Conservation (phyloP, 1,284 basidiomycete genomes). For the Malassezia sp. region DNA sequence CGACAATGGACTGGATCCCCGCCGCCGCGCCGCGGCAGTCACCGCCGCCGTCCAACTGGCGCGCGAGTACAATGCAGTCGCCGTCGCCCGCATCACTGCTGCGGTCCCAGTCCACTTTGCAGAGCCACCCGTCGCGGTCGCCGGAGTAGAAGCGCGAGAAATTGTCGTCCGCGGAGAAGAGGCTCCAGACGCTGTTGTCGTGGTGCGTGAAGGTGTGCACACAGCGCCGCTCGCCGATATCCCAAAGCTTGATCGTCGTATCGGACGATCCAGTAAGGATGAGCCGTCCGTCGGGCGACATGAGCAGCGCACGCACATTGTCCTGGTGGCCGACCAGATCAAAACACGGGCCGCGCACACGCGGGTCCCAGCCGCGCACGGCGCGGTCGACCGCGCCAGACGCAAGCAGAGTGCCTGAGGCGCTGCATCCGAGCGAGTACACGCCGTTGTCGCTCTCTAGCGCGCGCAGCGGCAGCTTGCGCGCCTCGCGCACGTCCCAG, state of each 20-base stretch:
- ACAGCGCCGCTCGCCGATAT: slow-evolving; percentile 72
- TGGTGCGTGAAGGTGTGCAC: slow-evolving; percentile 94
- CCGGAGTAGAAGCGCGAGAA: slow-evolving; percentile 92
- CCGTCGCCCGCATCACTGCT: slow-evolving; percentile 71
- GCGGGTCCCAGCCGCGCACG: slow-evolving; percentile 82
- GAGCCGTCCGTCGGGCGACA: slow-evolving; percentile 75
- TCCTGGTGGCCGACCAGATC: slow-evolving; percentile 69
- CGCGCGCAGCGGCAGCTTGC: slow-evolving; percentile 29
- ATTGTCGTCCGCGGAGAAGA: slow-evolving; percentile 73
- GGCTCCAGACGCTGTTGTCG: slow-evolving; percentile 85
- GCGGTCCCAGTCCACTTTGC: slow-evolving; percentile 75
- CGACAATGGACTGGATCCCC: slow-evolving; percentile 72
- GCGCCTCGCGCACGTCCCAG: slow-evolving; percentile 54
- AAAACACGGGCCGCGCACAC: slow-evolving; percentile 47
- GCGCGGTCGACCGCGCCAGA: slow-evolving; percentile 83
- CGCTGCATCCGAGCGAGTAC: slow-evolving; percentile 51
- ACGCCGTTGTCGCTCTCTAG: slow-evolving; percentile 21
- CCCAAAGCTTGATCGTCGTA: slow-evolving; percentile 85
- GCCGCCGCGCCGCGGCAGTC: slow-evolving; percentile 48
- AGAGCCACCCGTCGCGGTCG: slow-evolving; percentile 76
- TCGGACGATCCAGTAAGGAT: slow-evolving; percentile 46
- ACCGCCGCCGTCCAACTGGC: slow-evolving; percentile 11
- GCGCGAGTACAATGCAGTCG: slow-evolving; percentile 65
- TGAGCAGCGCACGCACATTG: slow-evolving; percentile 76
- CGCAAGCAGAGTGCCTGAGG: slow-evolving; percentile 67